Evolutionary conservation across 2,329 filamentous ascomycete species (phyloP).

Genomic region (Alternaria longipes): DNA sequence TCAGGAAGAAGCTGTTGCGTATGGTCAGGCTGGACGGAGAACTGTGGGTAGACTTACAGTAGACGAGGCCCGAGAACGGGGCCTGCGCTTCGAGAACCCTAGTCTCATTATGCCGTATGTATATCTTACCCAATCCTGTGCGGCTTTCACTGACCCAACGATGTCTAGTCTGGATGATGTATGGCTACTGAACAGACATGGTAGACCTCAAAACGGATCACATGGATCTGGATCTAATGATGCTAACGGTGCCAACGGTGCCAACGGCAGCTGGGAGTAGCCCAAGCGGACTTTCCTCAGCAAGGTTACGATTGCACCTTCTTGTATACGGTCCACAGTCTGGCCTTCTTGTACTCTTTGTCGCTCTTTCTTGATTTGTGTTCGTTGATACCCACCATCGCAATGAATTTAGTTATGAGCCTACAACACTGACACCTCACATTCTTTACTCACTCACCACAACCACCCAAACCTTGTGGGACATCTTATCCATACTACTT

Average conservation of each 20-base stretch:
- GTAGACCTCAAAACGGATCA: conserved; percentile 34
- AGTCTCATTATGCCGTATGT: conserved; percentile 74
- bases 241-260: conserved; percentile 27
- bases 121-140: not conserved
- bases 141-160: conserved; percentile 21
- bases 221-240: conserved; percentile 32
- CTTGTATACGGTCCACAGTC: conserved; percentile 21
- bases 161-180: conserved; percentile 68
- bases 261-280: conserved; percentile 27
- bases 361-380: conserved; percentile 7
- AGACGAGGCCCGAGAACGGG: conserved; percentile 76
- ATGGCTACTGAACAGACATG: conserved; percentile 64
- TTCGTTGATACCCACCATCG: conserved; percentile 22
- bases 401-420: conserved; percentile 8
- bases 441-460: not conserved
- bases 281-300: conserved; percentile 4
- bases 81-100: conserved; percentile 77
- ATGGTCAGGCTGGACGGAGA: conserved; percentile 17
- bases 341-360: conserved; percentile 16
- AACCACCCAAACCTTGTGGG: not conserved
- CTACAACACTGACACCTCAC: not conserved
- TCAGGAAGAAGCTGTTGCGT: conserved; percentile 50
- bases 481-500: not conserved
- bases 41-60: conserved; percentile 64
- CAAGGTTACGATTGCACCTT: conserved; percentile 20